phyloP scores from a whole-genome alignment of 164 flowering plant genomes.

The Hamamelis virginiana region DNA sequence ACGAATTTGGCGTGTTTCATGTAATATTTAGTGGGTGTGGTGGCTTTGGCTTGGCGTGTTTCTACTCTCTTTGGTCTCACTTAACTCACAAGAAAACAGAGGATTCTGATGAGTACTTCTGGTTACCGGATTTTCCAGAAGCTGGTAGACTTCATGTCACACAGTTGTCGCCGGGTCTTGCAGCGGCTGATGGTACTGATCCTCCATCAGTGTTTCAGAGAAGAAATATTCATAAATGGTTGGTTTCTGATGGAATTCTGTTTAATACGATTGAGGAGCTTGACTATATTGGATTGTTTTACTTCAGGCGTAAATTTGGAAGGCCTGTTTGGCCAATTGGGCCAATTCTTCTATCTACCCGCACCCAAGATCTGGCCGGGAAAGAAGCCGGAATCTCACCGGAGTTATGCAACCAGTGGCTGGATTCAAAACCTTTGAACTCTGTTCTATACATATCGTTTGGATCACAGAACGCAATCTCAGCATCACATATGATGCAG shows the following conservation, averaged over 20 bases:
- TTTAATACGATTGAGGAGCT: constrained; percentile 55
- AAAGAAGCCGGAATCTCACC: constrained; percentile 15
- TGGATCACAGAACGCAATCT: constrained; percentile 55
- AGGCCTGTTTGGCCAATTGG: constrained; percentile 51
- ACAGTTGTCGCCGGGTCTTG: constrained; percentile 28
- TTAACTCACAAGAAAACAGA: constrained; percentile 26
- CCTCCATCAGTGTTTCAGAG: constrained; percentile 28
- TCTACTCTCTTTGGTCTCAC: constrained; percentile 39
- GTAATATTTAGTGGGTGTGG: constrained; percentile 39
- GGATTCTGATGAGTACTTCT: constrained; percentile 22
- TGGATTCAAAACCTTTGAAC: constrained; percentile 32
- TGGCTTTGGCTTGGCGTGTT: constrained; percentile 47
- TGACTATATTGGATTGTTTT: constrained; percentile 37
- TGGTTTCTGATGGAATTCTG: constrained; percentile 32
- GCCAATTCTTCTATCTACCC: constrained; percentile 23
- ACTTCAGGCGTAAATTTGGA: constrained; percentile 34
- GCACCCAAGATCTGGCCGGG: constrained; percentile 5
- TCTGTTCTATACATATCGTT: constrained; percentile 62
- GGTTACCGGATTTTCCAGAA: constrained; percentile 44
- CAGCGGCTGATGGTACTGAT: constrained; percentile 35
- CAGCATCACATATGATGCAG: constrained; percentile 46
- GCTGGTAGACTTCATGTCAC: constrained; percentile 34
- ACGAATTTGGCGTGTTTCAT: constrained; percentile 38
- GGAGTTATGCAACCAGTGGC: constrained; percentile 32
- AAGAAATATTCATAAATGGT: constrained; percentile 23